phyloP scores from a whole-genome alignment of 768 basidiomycete species.

The Dictyophora rubrovolvata region DNA sequence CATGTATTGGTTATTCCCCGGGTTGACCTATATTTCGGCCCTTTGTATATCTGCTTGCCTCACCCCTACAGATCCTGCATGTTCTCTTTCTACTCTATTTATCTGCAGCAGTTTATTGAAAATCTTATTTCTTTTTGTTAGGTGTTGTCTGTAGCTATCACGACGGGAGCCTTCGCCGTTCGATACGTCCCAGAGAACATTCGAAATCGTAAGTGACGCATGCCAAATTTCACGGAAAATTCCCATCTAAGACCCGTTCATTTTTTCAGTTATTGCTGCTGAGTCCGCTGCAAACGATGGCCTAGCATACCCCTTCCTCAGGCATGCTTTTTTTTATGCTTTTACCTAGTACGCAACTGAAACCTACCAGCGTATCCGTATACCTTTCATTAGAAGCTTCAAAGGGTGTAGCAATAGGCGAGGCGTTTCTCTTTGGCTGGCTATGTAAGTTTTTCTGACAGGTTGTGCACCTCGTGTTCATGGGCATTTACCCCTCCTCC shows the following conservation, averaged over 20 bases:
- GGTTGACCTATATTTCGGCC: slow-evolving; percentile 58
- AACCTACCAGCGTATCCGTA: slow-evolving; percentile 48
- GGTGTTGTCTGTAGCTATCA: slow-evolving; percentile 4
- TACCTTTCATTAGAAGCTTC: slow-evolving; percentile 72
- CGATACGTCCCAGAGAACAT: slow-evolving; percentile 66
- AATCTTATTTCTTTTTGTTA: neutral
- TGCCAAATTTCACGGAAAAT: neutral
- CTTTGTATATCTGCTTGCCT: slow-evolving; percentile 84
- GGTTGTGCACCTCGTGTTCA: neutral
- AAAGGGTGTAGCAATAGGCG: slow-evolving; percentile 50
- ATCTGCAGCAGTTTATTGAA: neutral
- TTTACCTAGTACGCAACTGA: neutral
- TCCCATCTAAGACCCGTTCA: neutral
- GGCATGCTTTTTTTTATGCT: neutral
- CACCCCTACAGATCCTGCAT: slow-evolving; percentile 91
- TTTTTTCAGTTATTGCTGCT: slow-evolving; percentile 57
- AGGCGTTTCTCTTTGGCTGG: slow-evolving; percentile 86
- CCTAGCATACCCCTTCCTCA: slow-evolving; percentile 85
- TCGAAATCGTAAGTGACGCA: slow-evolving; percentile 24
- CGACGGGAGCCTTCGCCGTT: slow-evolving; percentile 49
- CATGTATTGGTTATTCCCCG: slow-evolving; percentile 63
- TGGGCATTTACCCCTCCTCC: neutral
- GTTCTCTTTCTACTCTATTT: slow-evolving; percentile 58
- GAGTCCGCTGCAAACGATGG: slow-evolving; percentile 97
- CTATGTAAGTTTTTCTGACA: slow-evolving; percentile 39